These are phyloP conservation scores for Allantophomopsis lycopodina DNA, from an alignment of 2,329 filamentous ascomycete species.

Conservation along the genomic window DNA sequence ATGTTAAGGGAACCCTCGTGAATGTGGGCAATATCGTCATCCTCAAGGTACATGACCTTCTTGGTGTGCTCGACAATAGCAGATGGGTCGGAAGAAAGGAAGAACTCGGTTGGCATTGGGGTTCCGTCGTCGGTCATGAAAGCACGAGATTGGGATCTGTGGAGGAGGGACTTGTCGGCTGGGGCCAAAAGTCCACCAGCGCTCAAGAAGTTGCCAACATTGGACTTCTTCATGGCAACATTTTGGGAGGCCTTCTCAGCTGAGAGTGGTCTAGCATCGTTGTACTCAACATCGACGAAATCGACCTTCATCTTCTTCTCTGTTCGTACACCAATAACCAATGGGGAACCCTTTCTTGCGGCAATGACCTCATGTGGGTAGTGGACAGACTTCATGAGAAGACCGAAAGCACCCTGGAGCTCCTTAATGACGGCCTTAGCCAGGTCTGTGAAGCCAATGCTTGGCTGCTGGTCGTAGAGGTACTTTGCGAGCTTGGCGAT, in stretches of 20 bases:
- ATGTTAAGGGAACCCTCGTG: slow-evolving; percentile 99
- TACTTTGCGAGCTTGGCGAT: slow-evolving; percentile 99
- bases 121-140: slow-evolving; percentile 98
- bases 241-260: slow-evolving; percentile 95
- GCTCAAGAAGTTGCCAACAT: slow-evolving; percentile 49
- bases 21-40: slow-evolving; percentile 98
- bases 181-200: slow-evolving; percentile 65
- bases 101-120: slow-evolving; percentile 97
- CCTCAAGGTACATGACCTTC: slow-evolving; percentile 99
- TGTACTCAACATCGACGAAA: slow-evolving; percentile 97
- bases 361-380: slow-evolving; percentile 97
- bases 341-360: slow-evolving; percentile 92
- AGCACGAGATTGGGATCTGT: slow-evolving; percentile 94
- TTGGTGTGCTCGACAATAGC: slow-evolving; percentile 99
- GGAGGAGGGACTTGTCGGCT: slow-evolving; percentile 93
- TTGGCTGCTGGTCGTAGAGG: slow-evolving; percentile 87
- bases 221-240: slow-evolving; percentile 85
- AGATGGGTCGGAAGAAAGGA: slow-evolving; percentile 95
- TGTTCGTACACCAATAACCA: slow-evolving; percentile 94
- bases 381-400: slow-evolving; percentile 96
- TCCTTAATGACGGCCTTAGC: slow-evolving; percentile 98
- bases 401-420: slow-evolving; percentile 92
- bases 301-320: slow-evolving; percentile 99
- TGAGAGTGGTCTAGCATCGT: slow-evolving; percentile 67
- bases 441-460: slow-evolving; percentile 90